These are phyloP conservation scores for Amanita subjunquillea DNA, from an alignment of 768 basidiomycete genomes.

Conservation along the genomic window DNA sequence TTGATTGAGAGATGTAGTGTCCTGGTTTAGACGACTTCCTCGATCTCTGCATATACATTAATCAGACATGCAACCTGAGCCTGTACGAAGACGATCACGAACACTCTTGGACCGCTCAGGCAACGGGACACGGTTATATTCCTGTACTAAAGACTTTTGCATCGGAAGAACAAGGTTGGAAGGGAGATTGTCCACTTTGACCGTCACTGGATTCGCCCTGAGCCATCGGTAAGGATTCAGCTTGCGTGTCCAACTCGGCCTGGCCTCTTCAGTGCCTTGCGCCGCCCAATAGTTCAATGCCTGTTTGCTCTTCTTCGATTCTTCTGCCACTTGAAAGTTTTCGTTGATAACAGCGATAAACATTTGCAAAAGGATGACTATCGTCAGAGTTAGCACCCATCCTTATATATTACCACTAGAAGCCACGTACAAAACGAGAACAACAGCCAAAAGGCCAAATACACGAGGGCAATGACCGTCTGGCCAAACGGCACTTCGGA, in stretches of 20 bases:
- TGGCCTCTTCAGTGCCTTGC: constrained; percentile 39
- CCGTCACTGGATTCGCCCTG: constrained; percentile 59
- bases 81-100: constrained; percentile 3
- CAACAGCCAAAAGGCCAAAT: constrained; percentile 76
- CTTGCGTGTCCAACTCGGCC: constrained; percentile 55
- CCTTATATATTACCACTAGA: neutral
- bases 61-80: constrained; percentile 7
- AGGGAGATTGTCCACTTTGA: constrained; percentile 62
- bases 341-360: constrained; percentile 97
- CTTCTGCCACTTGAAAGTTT: constrained; percentile 89
- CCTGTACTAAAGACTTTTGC: constrained; percentile 65
- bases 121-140: constrained; percentile 22
- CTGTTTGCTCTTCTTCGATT: constrained; percentile 77
- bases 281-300: constrained; percentile 58
- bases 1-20: constrained; percentile 46
- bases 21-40: constrained; percentile 22
- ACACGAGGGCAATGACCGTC: constrained; percentile 56
- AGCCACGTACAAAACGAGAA: constrained; percentile 77
- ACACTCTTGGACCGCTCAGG: neutral
- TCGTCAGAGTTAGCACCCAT: constrained; percentile 1
- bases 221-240: constrained; percentile 88
- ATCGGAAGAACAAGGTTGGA: constrained; percentile 70
- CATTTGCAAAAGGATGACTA: constrained; percentile 89
- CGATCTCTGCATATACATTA: constrained; percentile 7
- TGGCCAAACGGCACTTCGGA: constrained; percentile 63